Conservation (phyloP, 495 filamentous ascomycete species). For the Hyaloscypha finlandica region DNA sequence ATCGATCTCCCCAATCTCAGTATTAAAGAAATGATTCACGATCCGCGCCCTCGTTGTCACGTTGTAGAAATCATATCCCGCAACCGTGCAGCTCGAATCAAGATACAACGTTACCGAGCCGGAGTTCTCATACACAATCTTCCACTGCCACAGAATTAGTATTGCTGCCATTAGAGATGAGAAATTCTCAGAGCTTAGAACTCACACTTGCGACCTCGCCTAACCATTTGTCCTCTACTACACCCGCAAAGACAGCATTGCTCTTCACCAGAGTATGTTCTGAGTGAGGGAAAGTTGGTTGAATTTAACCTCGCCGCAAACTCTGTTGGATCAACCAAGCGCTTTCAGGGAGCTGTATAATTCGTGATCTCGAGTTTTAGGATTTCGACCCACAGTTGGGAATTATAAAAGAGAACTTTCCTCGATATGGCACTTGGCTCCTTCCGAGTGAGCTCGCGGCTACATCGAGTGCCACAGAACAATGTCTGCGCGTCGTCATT, state of each 20-base stretch:
- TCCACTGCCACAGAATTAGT: neutral
- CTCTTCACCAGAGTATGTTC: neutral
- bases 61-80: neutral
- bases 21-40: neutral
- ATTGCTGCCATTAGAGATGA: neutral
- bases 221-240: neutral
- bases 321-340: no score
- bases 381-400: no score
- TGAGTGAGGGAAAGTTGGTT: slow-evolving; percentile 40
- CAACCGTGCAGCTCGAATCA: neutral
- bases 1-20: neutral
- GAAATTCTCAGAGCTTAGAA: neutral
- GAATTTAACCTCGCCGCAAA: slow-evolving; percentile 59
- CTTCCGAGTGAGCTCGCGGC: no score
- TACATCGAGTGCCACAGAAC: no score
- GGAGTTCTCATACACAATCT: neutral
- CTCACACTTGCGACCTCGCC: neutral
- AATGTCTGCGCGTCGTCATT: no score
- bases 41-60: neutral
- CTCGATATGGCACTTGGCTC: no score
- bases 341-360: no score
- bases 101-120: neutral
- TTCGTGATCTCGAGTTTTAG: no score
- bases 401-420: no score
- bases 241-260: neutral